Evolutionary conservation across 441 rosid genomes (phyloP).

Genomic region (Euphorbia schlechtendalii): DNA sequence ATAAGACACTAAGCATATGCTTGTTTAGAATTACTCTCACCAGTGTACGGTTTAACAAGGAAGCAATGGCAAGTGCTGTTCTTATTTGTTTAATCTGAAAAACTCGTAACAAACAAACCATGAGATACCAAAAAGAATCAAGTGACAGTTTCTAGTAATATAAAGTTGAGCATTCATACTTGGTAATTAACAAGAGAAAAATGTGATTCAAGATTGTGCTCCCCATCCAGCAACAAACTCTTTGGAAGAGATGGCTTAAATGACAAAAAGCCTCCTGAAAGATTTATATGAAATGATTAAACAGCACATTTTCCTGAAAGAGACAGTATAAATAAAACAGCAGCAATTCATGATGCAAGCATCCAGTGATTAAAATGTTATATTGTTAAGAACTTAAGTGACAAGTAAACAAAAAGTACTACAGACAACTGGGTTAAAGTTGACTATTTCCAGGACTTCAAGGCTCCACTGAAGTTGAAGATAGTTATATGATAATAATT

Average conservation of each 20-base stretch:
- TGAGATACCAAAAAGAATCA: slow-evolving; percentile 21
- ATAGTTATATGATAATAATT: background rate
- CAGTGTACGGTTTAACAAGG: slow-evolving; percentile 79
- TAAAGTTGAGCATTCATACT: slow-evolving; percentile 38
- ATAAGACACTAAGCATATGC: too few species aligned
- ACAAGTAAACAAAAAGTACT: background rate
- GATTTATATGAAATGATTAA: slow-evolving; percentile 22
- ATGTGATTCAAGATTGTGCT: slow-evolving; percentile 71
- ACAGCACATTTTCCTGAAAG: slow-evolving; percentile 14
- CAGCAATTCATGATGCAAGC: slow-evolving; percentile 3
- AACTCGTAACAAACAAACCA: slow-evolving; percentile 15
- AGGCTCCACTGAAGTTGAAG: background rate
- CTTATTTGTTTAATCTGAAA: slow-evolving; percentile 90
- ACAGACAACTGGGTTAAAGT: background rate
- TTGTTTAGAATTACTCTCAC: slow-evolving; percentile 42
- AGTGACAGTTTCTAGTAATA: slow-evolving; percentile 17
- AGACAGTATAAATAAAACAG: slow-evolving; percentile 3
- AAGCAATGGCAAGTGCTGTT: slow-evolving; percentile 84
- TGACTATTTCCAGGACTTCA: too few species aligned
- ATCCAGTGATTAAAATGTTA: background rate
- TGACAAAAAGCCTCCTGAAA: slow-evolving; percentile 83
- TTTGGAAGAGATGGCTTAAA: slow-evolving; percentile 89
- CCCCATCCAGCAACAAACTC: slow-evolving; percentile 74
- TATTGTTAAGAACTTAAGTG: background rate
- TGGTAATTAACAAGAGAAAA: slow-evolving; percentile 80